Base-by-base conservation (phyloP, 1,284 basidiomycete genomes). In the Farysia itapuensis region DNA sequence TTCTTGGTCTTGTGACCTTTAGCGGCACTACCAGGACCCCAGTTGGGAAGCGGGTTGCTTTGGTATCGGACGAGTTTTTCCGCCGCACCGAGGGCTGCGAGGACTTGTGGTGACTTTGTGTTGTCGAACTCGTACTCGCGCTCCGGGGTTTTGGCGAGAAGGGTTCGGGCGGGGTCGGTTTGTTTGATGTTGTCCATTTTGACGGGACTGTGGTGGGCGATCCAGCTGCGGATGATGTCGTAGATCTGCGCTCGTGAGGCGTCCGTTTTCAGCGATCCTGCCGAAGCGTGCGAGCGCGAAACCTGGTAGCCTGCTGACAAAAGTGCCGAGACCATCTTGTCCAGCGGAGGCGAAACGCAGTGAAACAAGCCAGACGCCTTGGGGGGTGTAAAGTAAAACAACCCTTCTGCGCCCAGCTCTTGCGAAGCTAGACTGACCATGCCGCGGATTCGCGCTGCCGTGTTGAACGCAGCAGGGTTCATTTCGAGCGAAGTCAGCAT, bases 361-460 rank as follows among this genome's bases (percentile, higher is more conserved):
- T 91, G 89, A 79, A 94, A 93, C 54, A 84, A 82, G 44, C 90
- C 86, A 0, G 89, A 83, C 3, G 96, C 78, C 71, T 84, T 87
- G 22, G 85, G 82, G 0, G 91, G 89, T 0, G 90, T 92, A 74
- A 97, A 97, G 79, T 91, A 98, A 79, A 97, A 96, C 0, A 87
- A 86, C 4, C 80, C 79, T 1, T 63, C 46, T 5, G 43, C 42
- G 12, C 83, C 79, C 9, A 94, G 79, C 39, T 90, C 93, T 79
- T 93, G 86, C 68, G 85, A 84, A 0, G 93, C 92, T 0, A 94
- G 82, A 4, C 86, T 86, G 35, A 97, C 80, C 95, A 99, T 98
- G 2, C 95, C 94, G 76, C 87, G 87, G 84, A 99, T 97, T 36
- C 95, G 82, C 0, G 83, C 68, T 20, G 83, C 81, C 0, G 95